Base-by-base conservation (phyloP, 306 rosid species). In the Cucumis cinereus region DNA sequence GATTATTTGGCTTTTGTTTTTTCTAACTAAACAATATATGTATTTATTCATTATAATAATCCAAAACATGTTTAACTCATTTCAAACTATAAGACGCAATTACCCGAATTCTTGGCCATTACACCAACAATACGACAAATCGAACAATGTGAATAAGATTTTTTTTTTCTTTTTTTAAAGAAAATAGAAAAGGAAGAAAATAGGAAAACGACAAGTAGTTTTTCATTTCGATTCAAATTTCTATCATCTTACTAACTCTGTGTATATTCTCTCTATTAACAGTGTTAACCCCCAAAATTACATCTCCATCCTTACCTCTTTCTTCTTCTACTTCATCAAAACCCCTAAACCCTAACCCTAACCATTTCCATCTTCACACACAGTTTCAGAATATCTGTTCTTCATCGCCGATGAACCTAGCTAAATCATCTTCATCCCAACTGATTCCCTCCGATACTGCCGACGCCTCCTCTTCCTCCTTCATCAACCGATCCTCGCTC, bases 341-440 rank as follows among this genome's bases (percentile, higher is more conserved):
- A 22, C 38, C n/a, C 24, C 58, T 14, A 54, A 54, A 41, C 30
- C 67, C 67, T 62, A 62, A 33, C 69, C 69, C 69, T 62, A 62
- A 38, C 69, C 69, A 35, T 62, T 62, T 33, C 13, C 72, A 0
- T 30, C 7, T 15, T 12, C 49, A 30, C 0, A 12, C 14, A 0
- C 4, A 3, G 52, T 13, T 70, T 52, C 72, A 16, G 68, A 60
- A 22, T 0, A 19, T 78, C 20, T 20, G n/a, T 8, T 69, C 75
- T 8, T 78, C 82, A 16, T 83, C 90, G 0, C 85, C 82, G 1
- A 86, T 33, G 71, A 88, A 84, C 77, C 80, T 83, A 2, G 79
- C 87, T 55, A 88, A 80, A 15, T 79, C 67, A 2, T 78, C 82
- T 11, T 82, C 87, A 52, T 86, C 84, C 87, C 85, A 77, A 69